Evolutionary conservation across 2,329 filamentous ascomycete genomes (phyloP).

Genomic region (Keithomyces neogunnii): DNA sequence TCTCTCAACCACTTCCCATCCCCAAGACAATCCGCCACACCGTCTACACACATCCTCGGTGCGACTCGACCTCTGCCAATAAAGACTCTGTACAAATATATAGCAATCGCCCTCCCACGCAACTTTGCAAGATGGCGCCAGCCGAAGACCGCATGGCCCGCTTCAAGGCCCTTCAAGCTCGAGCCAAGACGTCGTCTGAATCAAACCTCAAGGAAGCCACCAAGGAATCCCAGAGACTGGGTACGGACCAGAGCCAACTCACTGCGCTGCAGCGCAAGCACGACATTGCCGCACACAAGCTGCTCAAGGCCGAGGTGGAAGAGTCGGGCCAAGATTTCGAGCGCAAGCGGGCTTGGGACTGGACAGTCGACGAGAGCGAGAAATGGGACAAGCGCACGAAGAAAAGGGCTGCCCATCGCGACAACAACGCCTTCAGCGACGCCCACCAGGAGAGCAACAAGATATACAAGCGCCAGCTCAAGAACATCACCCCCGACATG

Average conservation of each 20-base stretch:
- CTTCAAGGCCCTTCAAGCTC: constrained; percentile 80
- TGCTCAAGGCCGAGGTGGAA: constrained; percentile 85
- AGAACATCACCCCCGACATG: constrained; percentile 65
- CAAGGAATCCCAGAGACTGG: constrained; percentile 70
- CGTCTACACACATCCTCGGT: too few relatives aligned
- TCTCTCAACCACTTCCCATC: too few relatives aligned
- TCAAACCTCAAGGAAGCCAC: constrained; percentile 79
- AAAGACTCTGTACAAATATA: too few relatives aligned
- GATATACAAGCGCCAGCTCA: constrained; percentile 86
- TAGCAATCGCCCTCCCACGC: neutral
- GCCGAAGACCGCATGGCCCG: constrained; percentile 64
- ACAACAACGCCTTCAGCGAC: constrained; percentile 85
- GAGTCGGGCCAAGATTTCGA: constrained; percentile 87
- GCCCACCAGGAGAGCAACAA: constrained; percentile 83
- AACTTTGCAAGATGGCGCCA: constrained; percentile 17
- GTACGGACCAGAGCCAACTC: constrained; percentile 69
- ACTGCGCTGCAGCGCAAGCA: constrained; percentile 75
- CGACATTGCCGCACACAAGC: constrained; percentile 82
- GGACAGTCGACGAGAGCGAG: constrained; percentile 91
- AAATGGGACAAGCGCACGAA: constrained; percentile 85
- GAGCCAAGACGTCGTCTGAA: constrained; percentile 62
- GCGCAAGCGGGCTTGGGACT: constrained; percentile 97
- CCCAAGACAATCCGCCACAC: too few relatives aligned
- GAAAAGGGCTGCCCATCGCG: constrained; percentile 73
- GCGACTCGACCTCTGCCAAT: too few relatives aligned